Base-by-base conservation (phyloP, 345 rosid genomes). In the Pugionium cornutum region DNA sequence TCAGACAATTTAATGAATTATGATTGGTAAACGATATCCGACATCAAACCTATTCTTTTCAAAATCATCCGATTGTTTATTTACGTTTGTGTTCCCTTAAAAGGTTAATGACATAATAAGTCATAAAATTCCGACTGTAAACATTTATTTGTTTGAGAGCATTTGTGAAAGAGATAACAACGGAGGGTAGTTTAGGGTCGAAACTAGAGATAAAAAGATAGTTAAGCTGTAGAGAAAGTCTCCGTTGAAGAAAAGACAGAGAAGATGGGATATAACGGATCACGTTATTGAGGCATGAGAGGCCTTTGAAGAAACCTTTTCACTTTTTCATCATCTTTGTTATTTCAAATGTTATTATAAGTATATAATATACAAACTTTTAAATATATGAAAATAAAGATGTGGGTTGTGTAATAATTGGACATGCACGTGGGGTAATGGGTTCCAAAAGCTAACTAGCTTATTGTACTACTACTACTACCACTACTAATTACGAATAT, bases 351-450 rank as follows among this genome's bases (percentile, higher is more conserved):
- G 47, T 56, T 74, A 52, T 68, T 55, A 42, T 48, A 68, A 59
- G 42, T 64, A 63, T 59, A 43, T 67, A 62, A 61, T 46, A 25
- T 52, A 44, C 25, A 26, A 10, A 1, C 8, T 27, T 27, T 60
- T 60, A 37, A 70, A 34, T 68, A 75, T 64, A 75, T 69, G 78
- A 81, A 59, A 67, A 9, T 1, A 44, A 37, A 37, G 65, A 59
- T 33, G 77, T 75, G 72, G 77, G 65, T 58, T 49, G 80, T 51
- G 86, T 74, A 77, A 85, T 83, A 74, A 87, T 83, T 76, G 82
- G 72, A 73, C 58, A 78, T 62, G 76, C 88, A 84, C 95, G 87
- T 89, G 91, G 78, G 43, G 53, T 67, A 35, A 50, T 48, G 68
- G 62, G 40, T 49, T 65, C 6, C 36, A 52, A 67, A 47, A 45